Percentiles rank a stretch among this genome's conserved stretches.
Evolutionary conservation across 257 asterid species (phyloP).

Genomic region (Solanum gandarillasii): DNA sequence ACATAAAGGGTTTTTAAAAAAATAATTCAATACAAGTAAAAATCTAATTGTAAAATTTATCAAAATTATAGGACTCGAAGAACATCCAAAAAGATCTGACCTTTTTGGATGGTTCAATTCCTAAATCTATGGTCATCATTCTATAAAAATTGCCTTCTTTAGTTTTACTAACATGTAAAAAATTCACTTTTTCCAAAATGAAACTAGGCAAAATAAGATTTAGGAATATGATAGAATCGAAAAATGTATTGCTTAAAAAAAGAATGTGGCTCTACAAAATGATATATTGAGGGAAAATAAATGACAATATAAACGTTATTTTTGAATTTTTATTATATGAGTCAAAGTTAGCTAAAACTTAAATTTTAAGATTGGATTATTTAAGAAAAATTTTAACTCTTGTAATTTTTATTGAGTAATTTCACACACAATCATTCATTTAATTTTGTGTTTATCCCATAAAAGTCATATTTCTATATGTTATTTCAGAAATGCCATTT

Average conservation of each 20-base stretch:
- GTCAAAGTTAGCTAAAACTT: neutral
- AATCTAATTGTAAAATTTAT: neutral
- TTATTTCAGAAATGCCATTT: too few relatives aligned
- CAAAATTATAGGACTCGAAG: neutral
- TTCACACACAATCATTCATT: neutral
- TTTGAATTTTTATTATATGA: too few relatives aligned
- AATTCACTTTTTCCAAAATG: neutral
- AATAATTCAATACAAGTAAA: too few relatives aligned
- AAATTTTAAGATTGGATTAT: neutral
- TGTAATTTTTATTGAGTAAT: neutral
- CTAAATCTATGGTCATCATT: neutral
- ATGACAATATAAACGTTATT: neutral
- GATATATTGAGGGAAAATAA: neutral
- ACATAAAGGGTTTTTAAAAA: neutral
- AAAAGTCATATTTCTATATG: neutral
- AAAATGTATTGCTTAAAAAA: neutral
- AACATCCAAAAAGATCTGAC: slow-evolving; percentile 2
- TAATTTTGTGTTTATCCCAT: neutral
- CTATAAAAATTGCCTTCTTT: neutral
- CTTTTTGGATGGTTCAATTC: neutral
- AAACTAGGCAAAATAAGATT: neutral
- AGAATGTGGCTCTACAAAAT: neutral
- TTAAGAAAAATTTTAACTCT: neutral
- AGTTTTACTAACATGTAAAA: neutral
- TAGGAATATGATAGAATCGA: too few relatives aligned